A percentile compares a stretch with the other conserved stretches of the same genome.
phyloP scores from a whole-genome alignment of 1,139 yeast species.

The Lodderomyces pseudojiufengensis region DNA sequence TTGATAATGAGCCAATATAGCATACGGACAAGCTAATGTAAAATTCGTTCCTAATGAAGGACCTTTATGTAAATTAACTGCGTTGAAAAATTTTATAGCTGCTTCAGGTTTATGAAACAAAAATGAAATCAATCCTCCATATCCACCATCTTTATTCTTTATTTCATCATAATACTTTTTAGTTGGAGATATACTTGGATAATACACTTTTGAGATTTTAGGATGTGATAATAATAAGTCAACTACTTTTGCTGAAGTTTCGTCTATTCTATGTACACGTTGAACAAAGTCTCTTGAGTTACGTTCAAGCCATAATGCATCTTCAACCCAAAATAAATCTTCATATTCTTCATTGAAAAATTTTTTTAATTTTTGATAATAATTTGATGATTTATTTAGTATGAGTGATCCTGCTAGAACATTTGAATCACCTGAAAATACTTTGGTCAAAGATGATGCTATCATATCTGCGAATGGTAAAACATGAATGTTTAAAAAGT shows the following conservation, averaged over 20 bases:
- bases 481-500: constrained; percentile 78
- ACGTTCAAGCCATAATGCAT: constrained; percentile 86
- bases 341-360: constrained; percentile 56
- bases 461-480: constrained; percentile 81
- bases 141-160: constrained; percentile 73
- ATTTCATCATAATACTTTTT: constrained; percentile 67
- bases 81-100: constrained; percentile 74
- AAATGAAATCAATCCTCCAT: constrained; percentile 86
- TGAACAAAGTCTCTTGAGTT: constrained; percentile 84
- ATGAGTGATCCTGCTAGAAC: constrained; percentile 93
- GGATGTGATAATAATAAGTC: constrained; percentile 46
- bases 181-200: constrained; percentile 61
- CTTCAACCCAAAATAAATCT: constrained; percentile 88
- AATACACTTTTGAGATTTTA: constrained; percentile 56
- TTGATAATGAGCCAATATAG: constrained; percentile 81
- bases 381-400: constrained; percentile 61
- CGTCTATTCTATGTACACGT: constrained; percentile 65
- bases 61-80: constrained; percentile 76
- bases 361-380: constrained; percentile 50
- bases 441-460: constrained; percentile 84
- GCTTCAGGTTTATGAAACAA: constrained; percentile 63
- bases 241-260: constrained; percentile 56
- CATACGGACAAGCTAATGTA: constrained; percentile 88
- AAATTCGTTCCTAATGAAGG: constrained; percentile 94
- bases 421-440: constrained; percentile 90